Conservation (phyloP, 2,329 filamentous ascomycete genomes). For the Paecilomyces sp. region DNA sequence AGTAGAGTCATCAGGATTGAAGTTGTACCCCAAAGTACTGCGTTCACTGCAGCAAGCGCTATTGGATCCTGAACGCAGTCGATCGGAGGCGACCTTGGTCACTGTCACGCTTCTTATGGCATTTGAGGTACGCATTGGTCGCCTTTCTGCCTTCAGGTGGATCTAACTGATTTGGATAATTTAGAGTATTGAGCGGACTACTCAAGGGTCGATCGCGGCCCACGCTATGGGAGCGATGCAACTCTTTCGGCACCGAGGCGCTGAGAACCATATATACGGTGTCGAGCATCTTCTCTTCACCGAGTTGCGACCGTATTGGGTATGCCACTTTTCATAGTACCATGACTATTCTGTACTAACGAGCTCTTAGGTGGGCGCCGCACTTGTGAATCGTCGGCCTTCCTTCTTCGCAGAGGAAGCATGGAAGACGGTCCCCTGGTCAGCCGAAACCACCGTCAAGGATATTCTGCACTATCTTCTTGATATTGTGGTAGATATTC, state of each 20-base stretch:
- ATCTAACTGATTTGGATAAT: constrained; percentile 1
- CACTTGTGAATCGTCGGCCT: constrained; percentile 22
- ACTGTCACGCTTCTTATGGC: constrained; percentile 31
- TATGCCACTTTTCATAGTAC: constrained; percentile 7
- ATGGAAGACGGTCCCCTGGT: constrained; percentile 35
- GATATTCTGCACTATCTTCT: constrained; percentile 30
- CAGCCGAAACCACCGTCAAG: constrained; percentile 26
- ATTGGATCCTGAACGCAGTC: constrained; percentile 26
- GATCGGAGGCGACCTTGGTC: constrained; percentile 30
- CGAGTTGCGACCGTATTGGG: constrained; percentile 33
- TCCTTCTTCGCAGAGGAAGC: constrained; percentile 29
- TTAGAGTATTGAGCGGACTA: constrained; percentile 30
- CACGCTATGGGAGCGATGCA: constrained; percentile 29
- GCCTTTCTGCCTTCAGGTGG: not conserved
- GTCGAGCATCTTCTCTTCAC: constrained; percentile 32
- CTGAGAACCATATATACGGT: constrained; percentile 32
- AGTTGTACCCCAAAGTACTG: constrained; percentile 27
- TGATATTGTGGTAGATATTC: constrained; percentile 28
- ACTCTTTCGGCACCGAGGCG: constrained; percentile 31
- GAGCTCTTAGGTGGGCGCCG: constrained; percentile 19
- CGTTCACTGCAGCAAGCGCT: constrained; percentile 30
- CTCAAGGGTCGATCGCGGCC: constrained; percentile 21
- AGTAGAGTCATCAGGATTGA: constrained; percentile 25
- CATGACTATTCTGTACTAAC: constrained; percentile 1
- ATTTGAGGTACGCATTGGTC: constrained; percentile 22